Conservation (phyloP, 169 alveolate species). For the Plasmodium cynomolgi region DNA sequence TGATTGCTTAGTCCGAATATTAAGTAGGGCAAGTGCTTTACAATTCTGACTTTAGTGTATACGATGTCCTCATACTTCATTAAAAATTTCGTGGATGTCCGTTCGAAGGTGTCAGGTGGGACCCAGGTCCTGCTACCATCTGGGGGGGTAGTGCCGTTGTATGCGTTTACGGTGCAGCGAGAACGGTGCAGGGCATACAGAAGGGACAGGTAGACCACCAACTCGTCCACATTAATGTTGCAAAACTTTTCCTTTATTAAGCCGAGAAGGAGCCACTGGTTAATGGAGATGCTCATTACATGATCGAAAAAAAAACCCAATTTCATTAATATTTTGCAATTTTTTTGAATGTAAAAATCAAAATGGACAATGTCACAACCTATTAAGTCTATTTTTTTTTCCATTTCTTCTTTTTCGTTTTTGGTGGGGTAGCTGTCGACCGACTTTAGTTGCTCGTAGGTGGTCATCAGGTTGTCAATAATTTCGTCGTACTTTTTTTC, state of each 20-base stretch:
- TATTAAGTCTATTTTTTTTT: slow-evolving; percentile 59
- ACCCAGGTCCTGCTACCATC: slow-evolving; percentile 72
- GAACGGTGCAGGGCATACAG: slow-evolving; percentile 79
- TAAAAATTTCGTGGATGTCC: slow-evolving; percentile 85
- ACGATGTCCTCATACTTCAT: slow-evolving; percentile 82
- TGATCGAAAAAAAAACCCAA: slow-evolving; percentile 77
- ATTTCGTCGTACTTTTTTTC: slow-evolving; percentile 77
- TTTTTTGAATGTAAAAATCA: slow-evolving; percentile 78
- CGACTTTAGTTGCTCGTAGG: slow-evolving; percentile 69
- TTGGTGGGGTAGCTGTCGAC: not conserved
- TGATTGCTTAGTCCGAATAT: slow-evolving; percentile 82
- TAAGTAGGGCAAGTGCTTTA: slow-evolving; percentile 84
- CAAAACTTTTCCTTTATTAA: slow-evolving; percentile 82
- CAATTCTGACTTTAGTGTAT: slow-evolving; percentile 83
- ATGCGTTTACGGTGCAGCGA: not conserved
- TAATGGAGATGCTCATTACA: slow-evolving; percentile 76
- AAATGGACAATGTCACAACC: slow-evolving; percentile 79
- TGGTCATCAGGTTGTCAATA: slow-evolving; percentile 52
- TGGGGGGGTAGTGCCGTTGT: not conserved
- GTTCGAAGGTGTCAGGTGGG: slow-evolving; percentile 86
- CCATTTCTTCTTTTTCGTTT: slow-evolving; percentile 3
- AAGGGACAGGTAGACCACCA: slow-evolving; percentile 80
- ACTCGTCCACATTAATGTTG: slow-evolving; percentile 81
- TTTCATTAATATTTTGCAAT: slow-evolving; percentile 75
- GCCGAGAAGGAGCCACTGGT: slow-evolving; percentile 83